Conservation (phyloP, 805 yeast species). For the Torulaspora gathmanii region DNA sequence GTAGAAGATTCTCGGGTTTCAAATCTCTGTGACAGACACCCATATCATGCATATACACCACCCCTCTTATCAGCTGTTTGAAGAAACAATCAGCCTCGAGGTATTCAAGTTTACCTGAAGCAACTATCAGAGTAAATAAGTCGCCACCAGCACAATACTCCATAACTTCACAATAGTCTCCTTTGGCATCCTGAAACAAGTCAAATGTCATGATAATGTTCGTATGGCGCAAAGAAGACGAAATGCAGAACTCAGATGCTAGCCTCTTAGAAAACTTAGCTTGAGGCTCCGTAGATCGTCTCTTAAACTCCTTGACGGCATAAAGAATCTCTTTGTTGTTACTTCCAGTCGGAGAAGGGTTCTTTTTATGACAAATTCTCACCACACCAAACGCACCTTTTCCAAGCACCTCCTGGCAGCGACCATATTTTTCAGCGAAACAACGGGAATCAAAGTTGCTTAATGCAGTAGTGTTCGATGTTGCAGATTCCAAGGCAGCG, state of each 20-base stretch:
- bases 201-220: constrained; percentile 77
- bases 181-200: constrained; percentile 72
- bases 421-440: constrained; percentile 84
- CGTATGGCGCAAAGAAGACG: constrained; percentile 69
- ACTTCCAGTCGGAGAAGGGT: constrained; percentile 21
- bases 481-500: neutral
- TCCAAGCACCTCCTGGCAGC: constrained; percentile 92
- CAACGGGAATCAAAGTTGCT: constrained; percentile 29
- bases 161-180: constrained; percentile 81
- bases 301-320: constrained; percentile 85
- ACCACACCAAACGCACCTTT: constrained; percentile 94
- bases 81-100: constrained; percentile 87
- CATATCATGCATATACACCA: constrained; percentile 79
- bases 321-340: constrained; percentile 47
- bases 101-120: constrained; percentile 72
- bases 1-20: constrained; percentile 86
- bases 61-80: constrained; percentile 79
- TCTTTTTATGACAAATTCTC: constrained; percentile 73
- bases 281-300: constrained; percentile 55
- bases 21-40: constrained; percentile 92
- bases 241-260: constrained; percentile 78
- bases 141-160: constrained; percentile 83
- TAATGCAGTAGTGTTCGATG: constrained; percentile 3
- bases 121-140: constrained; percentile 64
- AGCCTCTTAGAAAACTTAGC: constrained; percentile 66